Evolutionary conservation across 306 rosid species (phyloP).

Genomic region (Canavalia ensiformis): DNA sequence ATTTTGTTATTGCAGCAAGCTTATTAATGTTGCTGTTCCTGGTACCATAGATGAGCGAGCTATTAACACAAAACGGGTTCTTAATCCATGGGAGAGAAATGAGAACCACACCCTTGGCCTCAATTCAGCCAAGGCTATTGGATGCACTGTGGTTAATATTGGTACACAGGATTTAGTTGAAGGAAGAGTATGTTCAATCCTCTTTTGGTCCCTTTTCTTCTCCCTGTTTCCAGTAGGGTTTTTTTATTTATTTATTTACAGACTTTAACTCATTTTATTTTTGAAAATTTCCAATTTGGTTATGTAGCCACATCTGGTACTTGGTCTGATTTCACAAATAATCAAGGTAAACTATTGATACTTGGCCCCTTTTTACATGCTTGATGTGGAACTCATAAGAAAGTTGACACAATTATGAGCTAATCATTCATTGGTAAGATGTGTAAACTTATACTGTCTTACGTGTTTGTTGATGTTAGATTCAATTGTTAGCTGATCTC

Average conservation of each 20-base stretch:
- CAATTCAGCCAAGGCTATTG: slow-evolving; percentile 98
- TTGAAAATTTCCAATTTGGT: slow-evolving; percentile 32
- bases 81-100: slow-evolving; percentile 99
- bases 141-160: slow-evolving; percentile 98
- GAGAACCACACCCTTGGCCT: slow-evolving; percentile 98
- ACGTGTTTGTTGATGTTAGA: slow-evolving; percentile 59
- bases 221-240: neutral
- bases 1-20: slow-evolving; percentile 77
- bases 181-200: slow-evolving; percentile 84
- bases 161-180: slow-evolving; percentile 95
- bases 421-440: slow-evolving; percentile 37
- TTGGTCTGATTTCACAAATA: slow-evolving; percentile 96
- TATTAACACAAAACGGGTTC: slow-evolving; percentile 85
- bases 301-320: slow-evolving; percentile 87
- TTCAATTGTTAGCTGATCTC: slow-evolving; percentile 95
- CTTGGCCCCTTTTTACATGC: slow-evolving; percentile 24
- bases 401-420: slow-evolving; percentile 26
- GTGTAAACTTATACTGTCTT: slow-evolving; percentile 35
- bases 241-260: neutral
- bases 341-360: slow-evolving; percentile 73
- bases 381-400: slow-evolving; percentile 19
- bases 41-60: slow-evolving; percentile 99
- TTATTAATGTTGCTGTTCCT: slow-evolving; percentile 95
- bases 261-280: slow-evolving; percentile 20
- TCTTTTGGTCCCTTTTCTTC: slow-evolving; percentile 15